These are phyloP conservation scores for Nectriaceae sp. DNA, from an alignment of 2,329 filamentous ascomycete species.

Conservation along the genomic window DNA sequence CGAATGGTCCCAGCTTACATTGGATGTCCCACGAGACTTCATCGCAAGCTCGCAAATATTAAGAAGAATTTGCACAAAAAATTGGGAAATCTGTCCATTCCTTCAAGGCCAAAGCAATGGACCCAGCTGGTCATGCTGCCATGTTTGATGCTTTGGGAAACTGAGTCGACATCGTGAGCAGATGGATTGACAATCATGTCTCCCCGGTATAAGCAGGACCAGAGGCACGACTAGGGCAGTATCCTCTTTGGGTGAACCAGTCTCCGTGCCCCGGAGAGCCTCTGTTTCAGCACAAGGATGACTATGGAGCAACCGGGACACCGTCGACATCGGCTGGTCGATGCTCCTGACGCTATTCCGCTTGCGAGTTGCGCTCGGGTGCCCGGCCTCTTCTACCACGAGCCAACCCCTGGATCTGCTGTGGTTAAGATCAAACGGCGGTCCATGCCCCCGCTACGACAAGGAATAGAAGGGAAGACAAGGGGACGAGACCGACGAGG, in stretches of 20 bases:
- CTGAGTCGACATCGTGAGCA: neutral
- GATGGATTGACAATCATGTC: conserved; percentile 8
- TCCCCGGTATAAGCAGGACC: neutral
- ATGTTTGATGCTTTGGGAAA: too few species aligned
- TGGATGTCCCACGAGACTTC: neutral
- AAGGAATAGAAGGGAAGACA: conserved; percentile 20
- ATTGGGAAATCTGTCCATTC: too few species aligned
- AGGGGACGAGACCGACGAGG: conserved; percentile 10
- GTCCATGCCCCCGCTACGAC: conserved; percentile 20
- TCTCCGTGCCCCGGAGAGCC: conserved; percentile 20
- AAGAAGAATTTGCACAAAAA: conserved; percentile 12
- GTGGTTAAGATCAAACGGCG: conserved; percentile 24
- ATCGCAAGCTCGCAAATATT: conserved; percentile 5
- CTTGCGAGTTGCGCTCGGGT: conserved; percentile 6
- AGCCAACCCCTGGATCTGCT: conserved; percentile 17
- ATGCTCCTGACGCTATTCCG: conserved; percentile 21
- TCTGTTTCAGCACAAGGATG: conserved; percentile 31
- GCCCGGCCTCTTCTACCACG: conserved; percentile 17
- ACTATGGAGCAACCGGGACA: conserved; percentile 1
- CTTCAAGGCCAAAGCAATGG: too few species aligned
- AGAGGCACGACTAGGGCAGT: neutral
- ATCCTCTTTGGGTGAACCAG: neutral
- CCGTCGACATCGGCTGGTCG: conserved; percentile 13
- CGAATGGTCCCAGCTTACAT: conserved; percentile 9
- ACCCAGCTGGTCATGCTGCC: too few species aligned